Conservation (phyloP, 305 asterid species). For the Solanum hybrid region DNA sequence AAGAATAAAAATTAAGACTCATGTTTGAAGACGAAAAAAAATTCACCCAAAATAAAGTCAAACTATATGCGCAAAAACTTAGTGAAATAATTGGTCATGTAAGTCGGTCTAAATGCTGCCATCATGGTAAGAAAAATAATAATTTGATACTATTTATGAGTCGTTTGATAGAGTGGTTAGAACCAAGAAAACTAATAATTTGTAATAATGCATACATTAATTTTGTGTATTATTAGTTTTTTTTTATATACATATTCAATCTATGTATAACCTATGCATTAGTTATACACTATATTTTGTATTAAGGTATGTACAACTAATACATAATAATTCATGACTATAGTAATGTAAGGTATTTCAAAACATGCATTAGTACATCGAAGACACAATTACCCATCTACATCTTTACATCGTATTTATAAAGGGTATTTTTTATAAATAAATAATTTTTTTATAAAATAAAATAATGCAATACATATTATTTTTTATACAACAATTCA, state of each 20-base stretch:
- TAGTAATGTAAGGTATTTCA: background rate
- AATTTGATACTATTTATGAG: too few species aligned
- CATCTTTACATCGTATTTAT: background rate
- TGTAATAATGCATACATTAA: background rate
- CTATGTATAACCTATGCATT: background rate
- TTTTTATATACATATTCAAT: too few species aligned
- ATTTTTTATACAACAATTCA: too few species aligned
- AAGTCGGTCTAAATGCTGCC: background rate
- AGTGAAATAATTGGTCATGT: background rate
- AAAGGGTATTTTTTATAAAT: too few species aligned
- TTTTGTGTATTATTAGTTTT: too few species aligned
- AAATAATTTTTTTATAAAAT: too few species aligned
- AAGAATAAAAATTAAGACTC: background rate
- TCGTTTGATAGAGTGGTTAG: background rate
- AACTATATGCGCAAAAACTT: background rate
- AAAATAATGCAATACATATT: too few species aligned
- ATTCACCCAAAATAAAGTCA: background rate
- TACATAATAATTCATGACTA: background rate
- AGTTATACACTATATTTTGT: background rate
- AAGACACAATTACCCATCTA: too few species aligned
- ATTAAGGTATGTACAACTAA: background rate
- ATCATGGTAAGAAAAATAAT: too few species aligned
- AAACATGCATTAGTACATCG: too few species aligned
- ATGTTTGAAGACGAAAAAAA: background rate
- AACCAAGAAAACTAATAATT: too few species aligned